These are phyloP conservation scores for Fusarium brachygibbosum DNA, from an alignment of 2,329 filamentous ascomycete genomes.

Conservation along the genomic window DNA sequence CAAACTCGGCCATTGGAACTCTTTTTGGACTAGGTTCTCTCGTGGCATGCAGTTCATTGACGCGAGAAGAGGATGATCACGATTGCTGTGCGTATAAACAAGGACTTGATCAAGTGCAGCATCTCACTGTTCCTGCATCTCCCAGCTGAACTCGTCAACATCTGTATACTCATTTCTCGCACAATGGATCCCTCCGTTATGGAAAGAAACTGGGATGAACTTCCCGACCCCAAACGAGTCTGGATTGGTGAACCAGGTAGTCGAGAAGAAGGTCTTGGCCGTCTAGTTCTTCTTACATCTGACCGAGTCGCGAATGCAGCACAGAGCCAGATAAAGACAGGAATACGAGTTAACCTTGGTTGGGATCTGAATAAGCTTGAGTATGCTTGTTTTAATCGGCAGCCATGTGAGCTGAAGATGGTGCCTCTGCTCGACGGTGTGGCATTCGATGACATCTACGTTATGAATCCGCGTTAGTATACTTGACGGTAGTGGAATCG, in stretches of 20 bases:
- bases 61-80: not conserved
- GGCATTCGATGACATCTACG: conserved; percentile 65
- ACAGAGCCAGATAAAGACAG: conserved; percentile 63
- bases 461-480: conserved; percentile 59
- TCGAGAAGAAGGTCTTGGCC: conserved; percentile 65
- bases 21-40: not conserved
- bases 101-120: not conserved
- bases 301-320: conserved; percentile 63
- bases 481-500: accelerated
- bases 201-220: conserved; percentile 46
- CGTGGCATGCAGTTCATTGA: not conserved
- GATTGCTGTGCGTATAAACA: conserved; percentile 21
- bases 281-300: conserved; percentile 65
- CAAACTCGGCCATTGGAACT: not conserved
- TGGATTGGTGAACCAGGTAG: conserved; percentile 62
- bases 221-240: conserved; percentile 63
- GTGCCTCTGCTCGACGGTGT: conserved; percentile 61
- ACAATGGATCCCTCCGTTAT: conserved; percentile 31
- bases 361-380: conserved; percentile 70
- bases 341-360: conserved; percentile 64
- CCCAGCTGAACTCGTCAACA: not conserved
- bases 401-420: conserved; percentile 64
- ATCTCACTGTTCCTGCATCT: not conserved
- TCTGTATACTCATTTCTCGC: not conserved
- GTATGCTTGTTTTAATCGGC: conserved; percentile 66